Base-by-base conservation (phyloP, 331 rosid genomes). In the Dryas integrifolia region DNA sequence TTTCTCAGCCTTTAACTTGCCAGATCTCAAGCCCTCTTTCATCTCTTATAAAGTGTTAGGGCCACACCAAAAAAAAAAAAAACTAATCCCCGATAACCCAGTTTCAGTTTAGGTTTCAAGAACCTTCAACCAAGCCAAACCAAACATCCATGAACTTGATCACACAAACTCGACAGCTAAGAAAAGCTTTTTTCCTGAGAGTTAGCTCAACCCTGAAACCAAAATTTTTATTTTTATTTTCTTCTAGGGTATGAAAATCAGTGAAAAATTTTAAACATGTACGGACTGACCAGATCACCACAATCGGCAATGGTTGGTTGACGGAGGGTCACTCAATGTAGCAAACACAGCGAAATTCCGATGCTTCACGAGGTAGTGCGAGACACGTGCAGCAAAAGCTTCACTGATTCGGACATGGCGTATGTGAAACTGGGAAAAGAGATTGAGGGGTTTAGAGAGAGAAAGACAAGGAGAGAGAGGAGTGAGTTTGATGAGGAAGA, bases 21-120 rank as follows among this genome's bases (percentile, higher is more conserved):
- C 84, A 77, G 92, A 90, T 84, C 96, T 86, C 86, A 87, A 46
- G 5, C 90, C 92, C 82, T 88, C 92, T 40, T 90, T 83, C 97
- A 91, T 91, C 49, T 84, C 78, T 72, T 30, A 30, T 30, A 30
- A 0, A 30, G 35, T 30, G 35, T 30, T 30, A 30, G 35, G 35
- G 35, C 67, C 35, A 30, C 35, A 45, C 61, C 39, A 18, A 30
- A 30, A 30, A 30, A 30, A 21, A 21, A 47, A 7, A 75, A 70
- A 85, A 82, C 82, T 56, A 82, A 80, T 59, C 66, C 44, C 57
- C 46, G 50, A 82, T 74, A 79, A 79, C 49, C 78, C 77, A 41
- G 69, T 24, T 77, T 57, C 75, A 43, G 73, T 39, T 79, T 59
- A 57, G 35, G 18, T 50, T 13, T 46, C 47, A 15, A 51, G 62